Evolutionary conservation across 805 yeast species (phyloP), one percentile per base, ranked within the genome.

Genomic region (Citeromyces nyonsensis): DNA sequence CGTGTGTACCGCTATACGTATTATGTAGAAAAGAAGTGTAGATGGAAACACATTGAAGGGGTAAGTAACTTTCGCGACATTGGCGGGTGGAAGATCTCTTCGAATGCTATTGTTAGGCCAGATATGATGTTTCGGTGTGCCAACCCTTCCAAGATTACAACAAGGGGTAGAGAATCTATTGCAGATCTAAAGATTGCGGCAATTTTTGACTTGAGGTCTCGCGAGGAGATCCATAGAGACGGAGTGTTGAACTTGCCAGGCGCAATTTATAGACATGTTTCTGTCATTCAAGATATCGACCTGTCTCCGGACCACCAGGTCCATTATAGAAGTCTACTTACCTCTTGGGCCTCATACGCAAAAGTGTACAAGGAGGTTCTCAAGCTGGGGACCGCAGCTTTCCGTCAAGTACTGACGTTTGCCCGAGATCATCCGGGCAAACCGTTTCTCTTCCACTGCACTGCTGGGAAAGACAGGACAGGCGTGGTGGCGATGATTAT

Each of bases 391-490:
- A 48, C 51, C 1, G 48, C 44, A 4, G 57, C 69, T 4, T 75
- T 66, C 45, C 59, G 54, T 30, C 46, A 48, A 6, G 62, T 82
- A 24, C 68, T 81, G 42, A 49, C 54, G 30, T 69, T 59, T 43
- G 55, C 83, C 30, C 57, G 73, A 30, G 82, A 77, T 36, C 48
- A 58, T 27, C 64, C 71, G 3, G 49, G 54, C n/a, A 56, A 54
- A 13, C 65, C 69, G 3, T 54, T 83, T 36, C 51, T 77, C 7
- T 69, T 74, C 49, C 88, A 81, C 47, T 83, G 94, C 52, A 70
- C 86, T 4, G 88, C 88, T 1, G 94, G 94, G 2, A 83, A 82
- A 49, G 94, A 83, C 48, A 64, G 94, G 29, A 82, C 94, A 0
- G 94, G 94, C 0, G 61, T 81, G 10, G 47, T 79, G 40, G 66